Conservation (phyloP, 1,284 basidiomycete genomes). For the Moesziomyces sp. region DNA sequence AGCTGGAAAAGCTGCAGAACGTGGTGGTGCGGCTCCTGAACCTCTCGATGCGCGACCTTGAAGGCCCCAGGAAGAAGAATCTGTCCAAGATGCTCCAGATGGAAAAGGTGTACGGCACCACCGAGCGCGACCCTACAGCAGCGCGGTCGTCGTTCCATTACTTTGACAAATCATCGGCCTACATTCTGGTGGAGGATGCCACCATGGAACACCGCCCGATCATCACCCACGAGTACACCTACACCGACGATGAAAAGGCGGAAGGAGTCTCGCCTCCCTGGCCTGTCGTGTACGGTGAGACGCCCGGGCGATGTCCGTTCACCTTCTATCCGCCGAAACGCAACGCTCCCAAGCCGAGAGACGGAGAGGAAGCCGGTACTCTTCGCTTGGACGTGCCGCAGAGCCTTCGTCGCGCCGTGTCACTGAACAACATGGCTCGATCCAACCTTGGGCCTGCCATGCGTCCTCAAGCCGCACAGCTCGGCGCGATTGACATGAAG, state of each 20-base stretch:
- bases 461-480: constrained; percentile 17
- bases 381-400: constrained; percentile 22
- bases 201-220: constrained; percentile 76
- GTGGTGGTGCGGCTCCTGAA: constrained; percentile 42
- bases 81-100: constrained; percentile 79
- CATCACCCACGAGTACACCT: constrained; percentile 72
- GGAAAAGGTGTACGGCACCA: constrained; percentile 86
- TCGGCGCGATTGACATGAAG: constrained; percentile 23
- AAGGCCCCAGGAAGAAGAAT: constrained; percentile 38
- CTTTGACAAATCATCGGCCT: constrained; percentile 81
- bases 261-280: constrained; percentile 68
- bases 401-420: constrained; percentile 77
- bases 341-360: constrained; percentile 19
- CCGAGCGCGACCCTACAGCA: constrained; percentile 88
- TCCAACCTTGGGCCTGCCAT: constrained; percentile 27
- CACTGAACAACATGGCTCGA: constrained; percentile 79
- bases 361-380: constrained; percentile 9
- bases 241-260: constrained; percentile 47
- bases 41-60: constrained; percentile 30
- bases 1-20: constrained; percentile 69
- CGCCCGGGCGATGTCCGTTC: constrained; percentile 69
- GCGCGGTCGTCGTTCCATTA: constrained; percentile 88
- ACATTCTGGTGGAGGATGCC: constrained; percentile 90
- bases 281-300: constrained; percentile 71
- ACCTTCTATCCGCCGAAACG: constrained; percentile 55